A percentile compares a stretch with the other conserved stretches of the same genome.
Conservation (phyloP, 768 basidiomycete genomes). For the Rhodosporidiobolus odoratus region DNA sequence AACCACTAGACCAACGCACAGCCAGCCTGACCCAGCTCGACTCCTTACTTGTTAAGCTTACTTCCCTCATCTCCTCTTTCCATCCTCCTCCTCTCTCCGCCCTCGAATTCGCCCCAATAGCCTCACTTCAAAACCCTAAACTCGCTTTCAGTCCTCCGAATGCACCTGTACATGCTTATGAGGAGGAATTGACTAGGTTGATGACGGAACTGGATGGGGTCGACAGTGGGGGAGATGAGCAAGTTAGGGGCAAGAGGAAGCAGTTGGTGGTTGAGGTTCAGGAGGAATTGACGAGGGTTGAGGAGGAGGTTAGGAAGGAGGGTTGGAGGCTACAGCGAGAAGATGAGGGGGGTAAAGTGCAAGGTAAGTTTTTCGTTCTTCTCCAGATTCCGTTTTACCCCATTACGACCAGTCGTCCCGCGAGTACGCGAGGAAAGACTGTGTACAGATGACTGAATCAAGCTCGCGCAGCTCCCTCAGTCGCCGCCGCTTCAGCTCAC, state of each 20-base stretch:
- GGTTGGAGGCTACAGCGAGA: not conserved
- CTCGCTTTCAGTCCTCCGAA: slow-evolving; percentile 63
- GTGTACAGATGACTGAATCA: no score
- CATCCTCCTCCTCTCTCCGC: not conserved
- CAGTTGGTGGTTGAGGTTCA: not conserved
- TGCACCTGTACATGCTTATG: slow-evolving; percentile 58
- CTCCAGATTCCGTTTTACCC: not conserved
- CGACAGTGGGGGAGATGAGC: not conserved
- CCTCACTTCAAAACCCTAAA: slow-evolving; percentile 40
- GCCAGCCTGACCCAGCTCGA: slow-evolving; percentile 43
- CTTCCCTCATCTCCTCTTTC: not conserved
- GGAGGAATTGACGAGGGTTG: not conserved
- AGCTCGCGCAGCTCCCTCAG: no score
- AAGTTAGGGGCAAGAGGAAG: not conserved
- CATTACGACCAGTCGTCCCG: not conserved
- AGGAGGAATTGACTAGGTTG: slow-evolving; percentile 60
- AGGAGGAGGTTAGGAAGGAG: not conserved
- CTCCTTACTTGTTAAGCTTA: not conserved
- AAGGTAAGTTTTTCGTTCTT: not conserved
- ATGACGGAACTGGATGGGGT: slow-evolving; percentile 65
- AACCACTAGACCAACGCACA: slow-evolving; percentile 44
- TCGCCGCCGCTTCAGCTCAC: no score
- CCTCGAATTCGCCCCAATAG: slow-evolving; percentile 5
- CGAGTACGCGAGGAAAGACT: no score
- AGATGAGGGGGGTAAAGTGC: not conserved